A percentile compares a stretch with the other conserved stretches of the same genome.
Evolutionary conservation across 176 grass and related monocot genomes (phyloP).

Genomic region (Microstegium vimineum): DNA sequence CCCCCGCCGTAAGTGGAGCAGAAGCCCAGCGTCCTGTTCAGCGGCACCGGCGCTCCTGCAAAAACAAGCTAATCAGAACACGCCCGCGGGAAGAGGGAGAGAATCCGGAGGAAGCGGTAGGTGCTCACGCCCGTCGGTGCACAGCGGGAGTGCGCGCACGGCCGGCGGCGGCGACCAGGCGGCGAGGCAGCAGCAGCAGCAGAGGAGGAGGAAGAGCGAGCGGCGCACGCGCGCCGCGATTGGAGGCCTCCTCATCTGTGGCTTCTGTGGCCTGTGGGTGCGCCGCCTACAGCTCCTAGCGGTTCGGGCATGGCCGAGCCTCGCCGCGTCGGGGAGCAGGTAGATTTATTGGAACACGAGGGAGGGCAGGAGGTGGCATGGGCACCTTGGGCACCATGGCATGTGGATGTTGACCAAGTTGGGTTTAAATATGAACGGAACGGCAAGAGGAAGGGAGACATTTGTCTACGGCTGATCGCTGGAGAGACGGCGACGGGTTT

Average conservation of each 20-base stretch:
- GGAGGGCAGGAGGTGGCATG: neutral
- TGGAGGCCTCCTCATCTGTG: neutral
- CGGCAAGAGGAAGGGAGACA: neutral
- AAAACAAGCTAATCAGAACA: neutral
- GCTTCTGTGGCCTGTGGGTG: neutral
- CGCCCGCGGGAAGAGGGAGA: neutral
- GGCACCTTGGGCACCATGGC: neutral
- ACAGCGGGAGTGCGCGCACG: conserved; percentile 45
- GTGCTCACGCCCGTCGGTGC: conserved; percentile 55
- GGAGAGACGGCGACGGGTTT: neutral
- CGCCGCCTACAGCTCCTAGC: neutral
- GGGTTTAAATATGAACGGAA: conserved; percentile 10
- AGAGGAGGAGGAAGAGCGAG: neutral
- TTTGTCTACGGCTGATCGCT: neutral
- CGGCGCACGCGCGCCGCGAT: neutral
- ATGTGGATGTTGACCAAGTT: conserved; percentile 23
- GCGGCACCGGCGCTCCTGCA: conserved; percentile 47
- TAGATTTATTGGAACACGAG: conserved; percentile 14
- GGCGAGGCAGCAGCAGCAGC: conserved; percentile 20
- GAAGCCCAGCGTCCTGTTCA: conserved; percentile 52
- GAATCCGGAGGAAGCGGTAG: neutral
- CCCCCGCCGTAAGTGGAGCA: conserved; percentile 35
- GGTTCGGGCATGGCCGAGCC: conserved; percentile 6
- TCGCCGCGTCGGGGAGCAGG: neutral
- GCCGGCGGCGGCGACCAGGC: conserved; percentile 22